A percentile compares a stretch with the other conserved stretches of the same genome.
Conservation (phyloP, 495 filamentous ascomycete genomes). For the Halenospora varia region DNA sequence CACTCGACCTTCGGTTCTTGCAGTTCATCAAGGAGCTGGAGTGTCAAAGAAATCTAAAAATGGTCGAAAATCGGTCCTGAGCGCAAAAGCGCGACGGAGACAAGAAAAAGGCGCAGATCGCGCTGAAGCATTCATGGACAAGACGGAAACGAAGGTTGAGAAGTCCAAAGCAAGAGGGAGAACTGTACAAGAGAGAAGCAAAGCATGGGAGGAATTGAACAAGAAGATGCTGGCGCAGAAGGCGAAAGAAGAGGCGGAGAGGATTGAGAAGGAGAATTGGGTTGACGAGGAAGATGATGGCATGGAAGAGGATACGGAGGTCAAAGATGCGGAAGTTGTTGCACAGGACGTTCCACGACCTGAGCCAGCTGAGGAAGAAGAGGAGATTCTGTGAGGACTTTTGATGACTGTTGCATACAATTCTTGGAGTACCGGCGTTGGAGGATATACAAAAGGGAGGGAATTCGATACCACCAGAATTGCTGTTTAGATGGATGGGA, state of each 20-base stretch:
- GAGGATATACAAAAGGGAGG: background rate
- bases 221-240: conserved; percentile 29
- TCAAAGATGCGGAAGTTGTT: conserved; percentile 2
- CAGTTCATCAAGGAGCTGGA: conserved; percentile 55
- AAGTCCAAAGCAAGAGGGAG: conserved; percentile 59
- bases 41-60: conserved; percentile 62
- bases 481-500: too few species aligned
- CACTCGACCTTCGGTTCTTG: conserved; percentile 56
- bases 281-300: conserved; percentile 14
- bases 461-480: too few species aligned
- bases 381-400: conserved; percentile 13
- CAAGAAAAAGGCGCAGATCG: conserved; percentile 70
- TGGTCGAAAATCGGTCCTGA: conserved; percentile 53
- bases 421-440: background rate
- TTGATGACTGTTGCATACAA: background rate
- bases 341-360: conserved; percentile 8
- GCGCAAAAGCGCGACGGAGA: conserved; percentile 59
- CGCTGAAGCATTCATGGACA: conserved; percentile 67
- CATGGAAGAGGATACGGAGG: conserved; percentile 7
- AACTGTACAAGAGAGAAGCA: conserved; percentile 50
- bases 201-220: conserved; percentile 59
- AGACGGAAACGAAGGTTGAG: conserved; percentile 63
- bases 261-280: conserved; percentile 18
- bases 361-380: conserved; percentile 17
- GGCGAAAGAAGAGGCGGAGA: conserved; percentile 11